Percentiles rank a stretch among this genome's conserved stretches.
phyloP scores from a whole-genome alignment of 352 stramenopile species.

The Elongisporangium undulatum region DNA sequence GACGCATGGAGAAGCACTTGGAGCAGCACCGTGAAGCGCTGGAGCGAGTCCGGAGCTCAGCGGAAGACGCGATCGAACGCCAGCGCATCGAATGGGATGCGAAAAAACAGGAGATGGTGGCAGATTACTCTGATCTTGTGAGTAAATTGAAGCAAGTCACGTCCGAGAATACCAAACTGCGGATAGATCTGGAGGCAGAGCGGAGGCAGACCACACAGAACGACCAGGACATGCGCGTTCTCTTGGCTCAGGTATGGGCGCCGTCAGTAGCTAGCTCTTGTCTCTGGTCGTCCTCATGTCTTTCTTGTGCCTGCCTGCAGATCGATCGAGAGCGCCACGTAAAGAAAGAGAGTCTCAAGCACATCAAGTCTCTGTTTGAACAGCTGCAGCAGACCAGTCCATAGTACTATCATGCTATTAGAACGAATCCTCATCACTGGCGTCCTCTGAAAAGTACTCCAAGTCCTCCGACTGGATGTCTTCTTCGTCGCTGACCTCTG shows the following conservation, averaged over 20 bases:
- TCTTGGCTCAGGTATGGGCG: conserved; percentile 43
- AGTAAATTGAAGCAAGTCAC: conserved; percentile 40
- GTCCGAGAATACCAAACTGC: conserved; percentile 45
- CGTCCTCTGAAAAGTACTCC: conserved; percentile 83
- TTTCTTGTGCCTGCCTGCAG: conserved; percentile 9
- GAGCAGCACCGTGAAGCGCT: conserved; percentile 45
- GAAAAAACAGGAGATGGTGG: conserved; percentile 26
- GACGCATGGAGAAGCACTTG: conserved; percentile 36
- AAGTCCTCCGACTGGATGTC: conserved; percentile 72
- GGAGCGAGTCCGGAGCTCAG: conserved; percentile 15
- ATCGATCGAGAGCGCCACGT: conserved; percentile 64
- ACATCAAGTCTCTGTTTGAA: conserved; percentile 78
- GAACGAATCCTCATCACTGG: conserved; percentile 78
- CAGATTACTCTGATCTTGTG: conserved; percentile 32
- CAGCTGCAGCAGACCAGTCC: conserved; percentile 37
- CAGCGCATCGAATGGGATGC: conserved; percentile 28
- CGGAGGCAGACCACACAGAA: conserved; percentile 38
- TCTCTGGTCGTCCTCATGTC: neutral
- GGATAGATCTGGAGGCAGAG: conserved; percentile 36
- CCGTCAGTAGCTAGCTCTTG: neutral
- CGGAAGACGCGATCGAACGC: conserved; percentile 35
- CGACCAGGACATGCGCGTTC: conserved; percentile 60
- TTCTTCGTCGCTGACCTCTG: conserved; percentile 50
- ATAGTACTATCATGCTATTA: conserved; percentile 20
- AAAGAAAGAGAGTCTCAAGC: conserved; percentile 63